A percentile compares a stretch with the other conserved stretches of the same genome.
Conservation (phyloP, 1,284 basidiomycete species). For the Hortiboletus rubellus region DNA sequence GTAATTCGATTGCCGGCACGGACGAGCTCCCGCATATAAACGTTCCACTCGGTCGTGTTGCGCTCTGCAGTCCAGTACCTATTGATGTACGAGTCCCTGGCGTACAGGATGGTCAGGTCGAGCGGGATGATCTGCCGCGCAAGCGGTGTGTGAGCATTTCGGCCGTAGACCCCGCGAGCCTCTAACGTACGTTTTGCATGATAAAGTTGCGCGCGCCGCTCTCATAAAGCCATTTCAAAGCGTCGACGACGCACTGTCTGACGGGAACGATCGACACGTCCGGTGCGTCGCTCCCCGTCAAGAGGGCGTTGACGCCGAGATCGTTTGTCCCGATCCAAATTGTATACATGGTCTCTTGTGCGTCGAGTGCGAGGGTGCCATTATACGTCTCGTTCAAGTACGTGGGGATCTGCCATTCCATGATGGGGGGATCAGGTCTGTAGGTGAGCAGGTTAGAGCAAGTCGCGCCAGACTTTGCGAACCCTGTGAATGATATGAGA, state of each 20-base stretch:
- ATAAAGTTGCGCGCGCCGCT: conserved; percentile 48
- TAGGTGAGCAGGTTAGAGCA: conserved; percentile 46
- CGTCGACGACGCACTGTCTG: conserved; percentile 44
- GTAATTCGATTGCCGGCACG: conserved; percentile 45
- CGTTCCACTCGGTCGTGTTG: conserved; percentile 52
- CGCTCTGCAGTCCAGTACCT: conserved; percentile 45
- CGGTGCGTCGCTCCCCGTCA: conserved; percentile 38
- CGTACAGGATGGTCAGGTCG: conserved; percentile 45
- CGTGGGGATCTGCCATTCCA: conserved; percentile 39
- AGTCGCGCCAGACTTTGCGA: conserved; percentile 45
- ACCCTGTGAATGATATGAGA: conserved; percentile 13
- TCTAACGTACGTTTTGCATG: conserved; percentile 42
- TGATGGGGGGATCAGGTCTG: conserved; percentile 40
- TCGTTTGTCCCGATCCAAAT: conserved; percentile 55
- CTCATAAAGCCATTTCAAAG: conserved; percentile 41
- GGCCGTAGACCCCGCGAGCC: no score
- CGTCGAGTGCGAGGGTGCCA: conserved; percentile 27
- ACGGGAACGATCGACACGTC: conserved; percentile 45
- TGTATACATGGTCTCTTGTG: conserved; percentile 46
- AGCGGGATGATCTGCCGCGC: conserved; percentile 48
- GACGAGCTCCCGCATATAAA: conserved; percentile 48
- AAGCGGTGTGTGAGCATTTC: background rate
- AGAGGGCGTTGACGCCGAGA: conserved; percentile 40
- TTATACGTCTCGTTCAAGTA: conserved; percentile 34
- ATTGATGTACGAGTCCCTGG: conserved; percentile 42